Percentiles rank a stretch among this genome's conserved stretches.
Evolutionary conservation across 2,329 filamentous ascomycete genomes (phyloP).

Genomic region (Ophiostoma perfectum): DNA sequence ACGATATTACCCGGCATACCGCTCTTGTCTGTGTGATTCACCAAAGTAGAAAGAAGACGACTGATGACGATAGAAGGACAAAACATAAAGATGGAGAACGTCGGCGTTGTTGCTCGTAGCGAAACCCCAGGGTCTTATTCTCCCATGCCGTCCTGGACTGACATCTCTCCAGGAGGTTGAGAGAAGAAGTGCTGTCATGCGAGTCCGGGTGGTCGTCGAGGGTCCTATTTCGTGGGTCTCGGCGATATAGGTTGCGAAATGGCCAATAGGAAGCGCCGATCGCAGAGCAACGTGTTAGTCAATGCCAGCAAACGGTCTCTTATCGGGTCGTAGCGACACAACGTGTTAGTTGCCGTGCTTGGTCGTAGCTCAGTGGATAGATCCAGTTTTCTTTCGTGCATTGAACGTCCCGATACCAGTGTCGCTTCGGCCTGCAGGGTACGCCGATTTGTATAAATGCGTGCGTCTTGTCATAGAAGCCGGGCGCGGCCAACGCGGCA

Average conservation of each 20-base stretch:
- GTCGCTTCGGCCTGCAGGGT: neutral
- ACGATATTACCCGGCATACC: neutral
- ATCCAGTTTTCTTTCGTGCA: neutral
- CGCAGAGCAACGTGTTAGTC: neutral
- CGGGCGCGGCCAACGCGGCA: too few relatives aligned
- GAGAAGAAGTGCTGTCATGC: neutral
- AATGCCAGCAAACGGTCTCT: neutral
- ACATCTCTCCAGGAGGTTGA: neutral
- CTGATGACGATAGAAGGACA: neutral
- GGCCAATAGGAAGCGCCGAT: neutral
- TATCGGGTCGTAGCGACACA: neutral
- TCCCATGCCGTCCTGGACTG: too few relatives aligned
- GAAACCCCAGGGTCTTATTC: neutral
- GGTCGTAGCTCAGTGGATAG: neutral
- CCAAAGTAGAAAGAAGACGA: neutral
- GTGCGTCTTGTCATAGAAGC: too few relatives aligned
- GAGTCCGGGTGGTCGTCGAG: neutral
- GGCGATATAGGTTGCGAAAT: neutral
- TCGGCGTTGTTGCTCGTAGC: neutral
- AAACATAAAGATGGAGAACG: neutral
- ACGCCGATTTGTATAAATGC: too few relatives aligned
- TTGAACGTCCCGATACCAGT: neutral
- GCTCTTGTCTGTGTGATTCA: neutral
- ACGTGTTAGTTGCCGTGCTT: conserved; percentile 1
- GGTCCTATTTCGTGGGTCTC: neutral